Base-by-base conservation (phyloP, 2,329 filamentous ascomycete species). In the Colletotrichum euphorbiae region DNA sequence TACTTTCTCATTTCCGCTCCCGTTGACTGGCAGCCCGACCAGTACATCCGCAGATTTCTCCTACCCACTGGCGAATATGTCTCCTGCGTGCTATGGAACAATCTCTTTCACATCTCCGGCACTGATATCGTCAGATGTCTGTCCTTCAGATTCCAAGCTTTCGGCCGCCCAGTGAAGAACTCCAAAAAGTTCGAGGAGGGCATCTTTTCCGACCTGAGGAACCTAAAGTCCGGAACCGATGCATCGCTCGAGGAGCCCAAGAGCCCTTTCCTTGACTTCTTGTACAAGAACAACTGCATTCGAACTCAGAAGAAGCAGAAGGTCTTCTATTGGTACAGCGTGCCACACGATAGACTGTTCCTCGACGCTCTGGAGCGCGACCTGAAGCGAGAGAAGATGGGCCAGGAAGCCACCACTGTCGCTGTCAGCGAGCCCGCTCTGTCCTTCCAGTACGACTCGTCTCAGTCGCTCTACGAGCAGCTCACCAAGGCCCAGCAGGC, bases 241-340 rank as follows among this genome's bases (percentile, higher is more conserved):
- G 96, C 96, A 55, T 98, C 96, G 46, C 89, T 99, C 69, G 96
- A 99, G 82, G 96, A 99, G 84, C 96, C 96, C 63, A 99, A 99
- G 87, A 98, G 95, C 82, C 91, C 93, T 2, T 99, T 99, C 83
- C 88, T 99, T 70, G 96, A 99, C 81, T 99, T 98, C 80, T 87
- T 99, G 50, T 99, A 99, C 89, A 99, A 99, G 88, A 99, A 99
- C 88, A 99, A 99, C 85, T 99, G 96, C 87, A 99, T 99, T 75
- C 91, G 96, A 74, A 99, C 96, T 42, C 96, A 99, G 82, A 99
- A 99, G 90, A 99, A 99, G 87, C 96, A 99, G 79, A 99, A 99
- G 86, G 96, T 99, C 72, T 99, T 99, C 78, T 99, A 98, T 84
- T 99, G 96, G 96, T 99, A 98, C 83, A 98, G 94, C 83, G 96